phyloP scores from a whole-genome alignment of 768 basidiomycete species.

The Sarcodon aspratus region DNA sequence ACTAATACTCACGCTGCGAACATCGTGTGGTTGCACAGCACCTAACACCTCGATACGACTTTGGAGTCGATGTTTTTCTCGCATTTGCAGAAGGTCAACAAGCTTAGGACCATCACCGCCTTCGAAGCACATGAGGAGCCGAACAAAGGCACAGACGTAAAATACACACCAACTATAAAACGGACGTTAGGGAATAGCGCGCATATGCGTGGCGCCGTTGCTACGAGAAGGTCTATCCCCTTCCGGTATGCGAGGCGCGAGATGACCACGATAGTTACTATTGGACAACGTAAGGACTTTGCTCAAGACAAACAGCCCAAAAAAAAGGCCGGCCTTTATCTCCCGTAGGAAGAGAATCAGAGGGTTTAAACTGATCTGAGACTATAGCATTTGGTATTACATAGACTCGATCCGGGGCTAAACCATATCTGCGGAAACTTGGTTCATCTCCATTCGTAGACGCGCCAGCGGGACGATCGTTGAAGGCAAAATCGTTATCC shows the following conservation, averaged over 20 bases:
- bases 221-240: slow-evolving; percentile 91
- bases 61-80: slow-evolving; percentile 82
- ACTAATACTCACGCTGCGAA: slow-evolving; percentile 52
- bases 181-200: slow-evolving; percentile 74
- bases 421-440: background rate
- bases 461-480: background rate
- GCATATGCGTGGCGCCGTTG: slow-evolving; percentile 86
- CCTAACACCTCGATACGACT: slow-evolving; percentile 90
- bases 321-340: background rate
- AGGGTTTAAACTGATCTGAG: slow-evolving; percentile 76
- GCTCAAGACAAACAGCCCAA: background rate
- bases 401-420: slow-evolving; percentile 47
- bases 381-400: slow-evolving; percentile 93
- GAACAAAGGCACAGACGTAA: background rate
- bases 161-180: slow-evolving; percentile 69
- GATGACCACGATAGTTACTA: slow-evolving; percentile 87
- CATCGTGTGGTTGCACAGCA: slow-evolving; percentile 67
- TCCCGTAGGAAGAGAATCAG: slow-evolving; percentile 15
- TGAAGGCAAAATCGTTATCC: background rate
- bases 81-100: slow-evolving; percentile 90
- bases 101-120: slow-evolving; percentile 95
- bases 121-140: slow-evolving; percentile 16
- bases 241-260: slow-evolving; percentile 91
- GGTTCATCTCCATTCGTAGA: background rate
- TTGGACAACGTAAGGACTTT: background rate